These are phyloP conservation scores for Athelia psychrophila DNA, from an alignment of 1,284 basidiomycete species.

Conservation along the genomic window DNA sequence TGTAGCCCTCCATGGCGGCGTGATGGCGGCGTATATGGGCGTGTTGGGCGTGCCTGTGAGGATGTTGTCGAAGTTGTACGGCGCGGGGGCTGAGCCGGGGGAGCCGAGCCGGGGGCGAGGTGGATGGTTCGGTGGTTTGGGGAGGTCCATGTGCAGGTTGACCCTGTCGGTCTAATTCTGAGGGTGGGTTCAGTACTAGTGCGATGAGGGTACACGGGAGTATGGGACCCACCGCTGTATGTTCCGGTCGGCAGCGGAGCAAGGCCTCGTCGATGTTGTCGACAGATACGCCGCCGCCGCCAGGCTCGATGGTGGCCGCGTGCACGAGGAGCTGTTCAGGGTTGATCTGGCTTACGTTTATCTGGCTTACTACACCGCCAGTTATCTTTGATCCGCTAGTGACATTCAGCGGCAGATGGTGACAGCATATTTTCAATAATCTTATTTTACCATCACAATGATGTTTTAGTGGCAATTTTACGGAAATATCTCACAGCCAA, in stretches of 20 bases:
- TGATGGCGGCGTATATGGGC: conserved; percentile 86
- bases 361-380: no score
- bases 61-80: conserved; percentile 74
- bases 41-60: conserved; percentile 85
- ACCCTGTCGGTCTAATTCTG: conserved; percentile 69
- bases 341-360: conserved; percentile 75
- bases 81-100: conserved; percentile 39
- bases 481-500: no score
- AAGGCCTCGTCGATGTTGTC: conserved; percentile 60
- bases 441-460: no score
- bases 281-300: conserved; percentile 69
- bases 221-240: conserved; percentile 47
- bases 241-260: no score
- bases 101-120: conserved; percentile 52
- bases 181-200: background rate
- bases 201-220: conserved; percentile 1
- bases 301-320: conserved; percentile 63
- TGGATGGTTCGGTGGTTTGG: conserved; percentile 53
- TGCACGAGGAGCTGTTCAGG: no score
- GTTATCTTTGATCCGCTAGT: no score
- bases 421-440: no score
- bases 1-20: conserved; percentile 95
- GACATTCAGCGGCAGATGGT: no score
- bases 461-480: no score
- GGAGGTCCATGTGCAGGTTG: conserved; percentile 52